These are phyloP conservation scores for Fusarium pininemorale DNA, from an alignment of 2,329 filamentous ascomycete genomes.

Conservation along the genomic window DNA sequence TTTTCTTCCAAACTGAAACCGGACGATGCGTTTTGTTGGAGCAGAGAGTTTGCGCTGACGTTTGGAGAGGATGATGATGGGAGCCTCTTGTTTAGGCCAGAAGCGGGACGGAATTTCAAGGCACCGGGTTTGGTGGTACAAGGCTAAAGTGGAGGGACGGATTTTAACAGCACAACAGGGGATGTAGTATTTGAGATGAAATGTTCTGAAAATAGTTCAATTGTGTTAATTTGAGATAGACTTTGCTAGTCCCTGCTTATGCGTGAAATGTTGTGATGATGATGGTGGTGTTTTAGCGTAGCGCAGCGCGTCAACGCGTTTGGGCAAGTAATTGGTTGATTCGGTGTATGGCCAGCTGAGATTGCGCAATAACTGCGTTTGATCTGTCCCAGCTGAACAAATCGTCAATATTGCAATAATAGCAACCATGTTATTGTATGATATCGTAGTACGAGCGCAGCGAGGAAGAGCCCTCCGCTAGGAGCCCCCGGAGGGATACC, in stretches of 20 bases:
- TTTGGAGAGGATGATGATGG: slow-evolving; percentile 30
- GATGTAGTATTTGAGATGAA: not conserved
- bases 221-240: slow-evolving; percentile 7
- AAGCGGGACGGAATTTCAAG: slow-evolving; percentile 46
- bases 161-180: slow-evolving; percentile 5
- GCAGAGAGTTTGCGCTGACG: slow-evolving; percentile 33
- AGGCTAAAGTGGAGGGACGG: not conserved
- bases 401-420: not conserved
- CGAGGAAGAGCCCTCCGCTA: too few species aligned
- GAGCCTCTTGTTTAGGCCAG: slow-evolving; percentile 15
- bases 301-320: slow-evolving; percentile 30
- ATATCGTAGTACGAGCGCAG: too few species aligned
- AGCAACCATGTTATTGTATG: not conserved
- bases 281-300: slow-evolving; percentile 31
- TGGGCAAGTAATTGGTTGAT: slow-evolving; percentile 14
- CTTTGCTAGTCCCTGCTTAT: slow-evolving; percentile 16
- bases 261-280: slow-evolving; percentile 29
- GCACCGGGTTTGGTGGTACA: slow-evolving; percentile 29
- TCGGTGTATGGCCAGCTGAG: slow-evolving; percentile 17
- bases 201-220: not conserved
- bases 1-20: not conserved
- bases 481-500: too few species aligned
- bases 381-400: not conserved
- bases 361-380: not conserved
- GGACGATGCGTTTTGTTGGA: not conserved